A percentile compares a stretch with the other conserved stretches of the same genome.
Evolutionary conservation across 495 filamentous ascomycete species (phyloP).

Genomic region (Neurospora sp.): DNA sequence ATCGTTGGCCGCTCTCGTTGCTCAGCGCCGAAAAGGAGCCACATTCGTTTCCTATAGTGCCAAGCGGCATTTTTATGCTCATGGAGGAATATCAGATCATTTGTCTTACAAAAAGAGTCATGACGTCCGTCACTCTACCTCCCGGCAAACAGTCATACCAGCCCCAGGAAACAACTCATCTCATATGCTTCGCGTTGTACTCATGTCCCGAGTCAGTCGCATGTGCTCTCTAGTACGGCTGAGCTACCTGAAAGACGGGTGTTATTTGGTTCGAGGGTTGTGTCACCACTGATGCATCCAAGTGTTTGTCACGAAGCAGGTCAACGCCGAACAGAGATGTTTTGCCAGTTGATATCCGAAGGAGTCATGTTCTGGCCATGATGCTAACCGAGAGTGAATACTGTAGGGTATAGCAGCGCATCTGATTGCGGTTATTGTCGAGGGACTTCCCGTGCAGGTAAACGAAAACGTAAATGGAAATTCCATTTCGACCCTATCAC

Average conservation of each 20-base stretch:
- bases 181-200: neutral
- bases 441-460: slow-evolving; percentile 31
- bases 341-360: neutral
- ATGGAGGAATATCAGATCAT: neutral
- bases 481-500: neutral
- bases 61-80: slow-evolving; percentile 7
- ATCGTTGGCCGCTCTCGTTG: slow-evolving; percentile 25
- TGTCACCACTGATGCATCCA: neutral
- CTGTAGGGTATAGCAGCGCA: slow-evolving; percentile 35
- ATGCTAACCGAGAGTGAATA: neutral
- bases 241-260: neutral
- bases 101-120: neutral
- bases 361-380: neutral
- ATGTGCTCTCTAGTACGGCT: neutral
- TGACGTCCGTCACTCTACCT: neutral
- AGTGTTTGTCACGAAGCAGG: neutral
- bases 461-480: slow-evolving; percentile 26
- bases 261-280: neutral
- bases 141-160: neutral
- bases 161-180: neutral
- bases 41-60: slow-evolving; percentile 6
- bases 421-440: slow-evolving; percentile 45
- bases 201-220: neutral
- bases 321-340: neutral
- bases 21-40: neutral